A percentile compares a stretch with the other conserved stretches of the same genome.
Evolutionary conservation across 352 stramenopile genomes (phyloP).

Genomic region (Globisporangium sylvaticum): DNA sequence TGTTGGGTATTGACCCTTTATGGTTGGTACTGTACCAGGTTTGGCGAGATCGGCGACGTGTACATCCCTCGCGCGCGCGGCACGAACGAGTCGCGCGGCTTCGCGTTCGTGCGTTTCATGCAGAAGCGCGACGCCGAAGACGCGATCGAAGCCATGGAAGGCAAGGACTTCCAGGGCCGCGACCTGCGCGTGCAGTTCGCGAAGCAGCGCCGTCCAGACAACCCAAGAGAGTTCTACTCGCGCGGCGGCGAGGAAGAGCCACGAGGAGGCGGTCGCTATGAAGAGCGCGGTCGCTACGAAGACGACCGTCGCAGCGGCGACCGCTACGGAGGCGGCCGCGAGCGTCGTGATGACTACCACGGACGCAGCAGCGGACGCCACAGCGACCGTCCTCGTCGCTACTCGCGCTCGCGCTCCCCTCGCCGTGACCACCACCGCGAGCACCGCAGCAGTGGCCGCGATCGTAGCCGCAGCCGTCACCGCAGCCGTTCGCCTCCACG

Average conservation of each 20-base stretch:
- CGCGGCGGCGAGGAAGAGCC: slow-evolving; percentile 23
- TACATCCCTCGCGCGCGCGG: slow-evolving; percentile 76
- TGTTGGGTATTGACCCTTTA: neutral
- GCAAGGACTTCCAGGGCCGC: slow-evolving; percentile 66
- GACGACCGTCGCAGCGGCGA: slow-evolving; percentile 20
- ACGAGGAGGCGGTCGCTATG: slow-evolving; percentile 19
- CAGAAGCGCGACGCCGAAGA: slow-evolving; percentile 87
- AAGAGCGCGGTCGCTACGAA: slow-evolving; percentile 23
- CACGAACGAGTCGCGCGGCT: slow-evolving; percentile 77
- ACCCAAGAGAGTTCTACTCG: slow-evolving; percentile 75
- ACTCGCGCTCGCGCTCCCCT: slow-evolving; percentile 38
- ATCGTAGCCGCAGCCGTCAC: slow-evolving; percentile 33
- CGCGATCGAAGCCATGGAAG: slow-evolving; percentile 75
- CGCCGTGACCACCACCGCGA: slow-evolving; percentile 22
- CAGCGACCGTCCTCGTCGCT: slow-evolving; percentile 24
- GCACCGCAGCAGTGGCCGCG: slow-evolving; percentile 18
- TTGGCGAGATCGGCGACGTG: slow-evolving; percentile 75
- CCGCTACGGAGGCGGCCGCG: slow-evolving; percentile 18
- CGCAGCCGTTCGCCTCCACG: slow-evolving; percentile 42
- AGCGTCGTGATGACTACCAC: slow-evolving; percentile 14
- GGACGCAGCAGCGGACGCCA: slow-evolving; percentile 20
- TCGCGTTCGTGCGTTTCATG: slow-evolving; percentile 87
- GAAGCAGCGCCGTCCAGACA: slow-evolving; percentile 72
- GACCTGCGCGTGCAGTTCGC: slow-evolving; percentile 74
- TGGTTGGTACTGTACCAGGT: slow-evolving; percentile 17